A percentile compares a stretch with the other conserved stretches of the same genome.
Conservation (phyloP, 306 rosid species). For the Pyrus betulifolia region DNA sequence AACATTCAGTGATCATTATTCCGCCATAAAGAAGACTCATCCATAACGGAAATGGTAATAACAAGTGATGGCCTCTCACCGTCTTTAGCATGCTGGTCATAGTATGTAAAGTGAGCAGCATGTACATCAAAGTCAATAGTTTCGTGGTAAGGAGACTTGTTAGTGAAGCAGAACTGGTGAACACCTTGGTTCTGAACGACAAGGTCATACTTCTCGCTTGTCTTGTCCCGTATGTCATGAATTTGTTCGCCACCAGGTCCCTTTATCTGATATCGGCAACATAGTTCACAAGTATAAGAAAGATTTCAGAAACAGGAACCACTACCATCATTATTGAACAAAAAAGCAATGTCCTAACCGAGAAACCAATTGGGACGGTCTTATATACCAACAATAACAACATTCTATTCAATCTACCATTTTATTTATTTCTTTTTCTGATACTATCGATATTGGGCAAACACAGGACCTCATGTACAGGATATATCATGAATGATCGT, state of each 20-base stretch:
- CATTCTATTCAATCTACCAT: neutral
- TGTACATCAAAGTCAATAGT: slow-evolving; percentile 76
- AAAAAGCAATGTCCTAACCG: neutral
- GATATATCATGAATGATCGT: no score
- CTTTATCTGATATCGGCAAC: slow-evolving; percentile 41
- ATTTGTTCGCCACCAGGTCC: slow-evolving; percentile 81
- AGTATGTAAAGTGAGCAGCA: slow-evolving; percentile 63
- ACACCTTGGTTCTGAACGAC: slow-evolving; percentile 54
- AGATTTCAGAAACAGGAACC: neutral
- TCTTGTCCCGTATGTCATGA: slow-evolving; percentile 54
- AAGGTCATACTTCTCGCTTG: slow-evolving; percentile 49
- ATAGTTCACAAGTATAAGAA: neutral
- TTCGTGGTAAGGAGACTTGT: slow-evolving; percentile 77
- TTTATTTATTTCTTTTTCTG: neutral
- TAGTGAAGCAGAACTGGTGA: slow-evolving; percentile 64
- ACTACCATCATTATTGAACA: neutral
- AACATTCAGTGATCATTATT: slow-evolving; percentile 5
- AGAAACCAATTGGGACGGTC: neutral
- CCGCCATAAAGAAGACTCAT: neutral
- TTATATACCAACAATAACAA: neutral
- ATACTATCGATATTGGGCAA: no score
- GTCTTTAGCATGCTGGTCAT: slow-evolving; percentile 87
- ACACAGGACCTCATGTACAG: no score
- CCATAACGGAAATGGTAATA: neutral
- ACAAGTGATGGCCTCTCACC: slow-evolving; percentile 39